phyloP scores from a whole-genome alignment of 1,139 yeast genomes.

The Insectozyma bohioensis region DNA sequence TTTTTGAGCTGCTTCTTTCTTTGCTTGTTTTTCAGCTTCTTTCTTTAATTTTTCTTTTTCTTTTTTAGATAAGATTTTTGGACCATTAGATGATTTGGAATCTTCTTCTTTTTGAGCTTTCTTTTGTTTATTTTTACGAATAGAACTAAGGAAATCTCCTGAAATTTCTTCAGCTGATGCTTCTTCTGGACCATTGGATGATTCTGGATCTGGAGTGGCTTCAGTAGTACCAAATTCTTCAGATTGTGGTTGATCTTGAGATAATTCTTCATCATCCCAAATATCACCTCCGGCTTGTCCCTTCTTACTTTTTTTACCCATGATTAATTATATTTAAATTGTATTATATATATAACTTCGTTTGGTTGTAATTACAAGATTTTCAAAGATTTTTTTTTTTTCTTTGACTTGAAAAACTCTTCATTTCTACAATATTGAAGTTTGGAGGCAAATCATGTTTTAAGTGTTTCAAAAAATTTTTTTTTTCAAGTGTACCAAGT shows the following conservation, averaged over 20 bases:
- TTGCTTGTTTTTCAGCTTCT: slow-evolving; percentile 91
- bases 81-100: slow-evolving; percentile 45
- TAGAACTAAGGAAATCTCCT: slow-evolving; percentile 78
- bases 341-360: background rate
- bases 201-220: slow-evolving; percentile 18
- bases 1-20: slow-evolving; percentile 86
- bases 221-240: slow-evolving; percentile 50
- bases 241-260: slow-evolving; percentile 54
- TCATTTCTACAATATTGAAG: slow-evolving; percentile 5
- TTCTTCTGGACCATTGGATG: slow-evolving; percentile 23
- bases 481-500: background rate
- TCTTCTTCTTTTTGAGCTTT: slow-evolving; percentile 60
- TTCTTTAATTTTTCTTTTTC: slow-evolving; percentile 98
- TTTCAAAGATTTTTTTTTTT: slow-evolving; percentile 3
- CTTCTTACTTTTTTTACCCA: slow-evolving; percentile 57
- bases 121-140: slow-evolving; percentile 77
- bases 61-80: slow-evolving; percentile 85
- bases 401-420: background rate
- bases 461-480: slow-evolving; percentile 2
- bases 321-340: slow-evolving; percentile 12
- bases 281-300: slow-evolving; percentile 60
- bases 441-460: too few species aligned
- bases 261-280: slow-evolving; percentile 80
- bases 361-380: background rate
- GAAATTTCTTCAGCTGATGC: slow-evolving; percentile 46